Base-by-base conservation (phyloP, 352 stramenopile species). In the Phytophthora agathidicida region DNA sequence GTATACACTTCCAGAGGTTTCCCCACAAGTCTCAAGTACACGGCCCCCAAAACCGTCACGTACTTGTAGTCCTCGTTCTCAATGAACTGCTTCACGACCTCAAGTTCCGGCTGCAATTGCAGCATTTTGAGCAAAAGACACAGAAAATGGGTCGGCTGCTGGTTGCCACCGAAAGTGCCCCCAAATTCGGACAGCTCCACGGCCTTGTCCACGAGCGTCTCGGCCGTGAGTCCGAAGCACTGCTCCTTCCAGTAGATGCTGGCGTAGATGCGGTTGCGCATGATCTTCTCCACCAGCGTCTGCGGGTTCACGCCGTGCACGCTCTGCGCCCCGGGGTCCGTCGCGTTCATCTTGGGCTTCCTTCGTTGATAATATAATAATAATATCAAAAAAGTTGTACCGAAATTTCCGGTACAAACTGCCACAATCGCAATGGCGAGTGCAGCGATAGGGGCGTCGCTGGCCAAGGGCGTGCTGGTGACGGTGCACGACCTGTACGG, bases 51-150 rank as follows among this genome's bases (percentile, higher is more conserved):
- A 9, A 95, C 82, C 35, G 93, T 89, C 41, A 99, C 79, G 73
- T 99, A 99, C 81, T 99, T 99, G 81, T 99, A 99, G 60, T 99
- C 93, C 7, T 98, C 93, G 65, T 99, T 98, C 49, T 98, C 72
- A 16, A 99, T 92, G 66, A 99, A 99, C 32, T 83, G 72, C 23
- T 58, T 65, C 20, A 99, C 79, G 33, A 99, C 96, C 24, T 99
- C 96, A 28, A 94, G 76, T 58, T 99, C 96, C 1, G 97, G 97
- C 65, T 98, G 89, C 37, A 99, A 85, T 73, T 99, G 97, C 35
- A 99, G 71, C 80, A 99, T 88, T 79, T 99, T 99, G 37, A 99
- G 80, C 16, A 98, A 65, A 20, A 99, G 76, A 71, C 96, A 99
- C n/a, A 99, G 75, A 71, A 99, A 99, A 43, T 93, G 90, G 17